phyloP scores from a whole-genome alignment of 257 asterid genomes.

The Solanum habrochaites region DNA sequence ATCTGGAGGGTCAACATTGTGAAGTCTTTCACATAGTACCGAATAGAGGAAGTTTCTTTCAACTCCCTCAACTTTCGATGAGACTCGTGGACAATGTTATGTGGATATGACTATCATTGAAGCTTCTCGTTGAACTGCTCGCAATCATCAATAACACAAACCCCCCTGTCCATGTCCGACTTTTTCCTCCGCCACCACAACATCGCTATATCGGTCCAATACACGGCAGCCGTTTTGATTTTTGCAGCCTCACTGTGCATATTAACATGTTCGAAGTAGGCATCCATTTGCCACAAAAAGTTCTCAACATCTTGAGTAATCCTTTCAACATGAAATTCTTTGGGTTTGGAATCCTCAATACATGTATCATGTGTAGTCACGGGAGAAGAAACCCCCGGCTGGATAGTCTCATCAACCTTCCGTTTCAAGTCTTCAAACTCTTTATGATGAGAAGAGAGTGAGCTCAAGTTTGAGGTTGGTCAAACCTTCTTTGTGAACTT shows the following conservation, averaged over 20 bases:
- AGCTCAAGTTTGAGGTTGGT: too few species aligned
- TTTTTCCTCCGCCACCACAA: background rate
- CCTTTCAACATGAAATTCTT: too few species aligned
- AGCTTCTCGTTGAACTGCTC: background rate
- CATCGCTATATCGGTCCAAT: background rate
- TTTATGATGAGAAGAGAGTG: too few species aligned
- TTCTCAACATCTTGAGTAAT: background rate
- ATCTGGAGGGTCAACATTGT: too few species aligned
- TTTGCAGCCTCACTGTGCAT: background rate
- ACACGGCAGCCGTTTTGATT: fast-evolving
- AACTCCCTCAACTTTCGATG: too few species aligned
- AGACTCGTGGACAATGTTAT: background rate
- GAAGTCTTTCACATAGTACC: too few species aligned
- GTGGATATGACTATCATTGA: background rate
- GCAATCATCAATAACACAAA: too few species aligned
- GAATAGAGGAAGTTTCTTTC: too few species aligned
- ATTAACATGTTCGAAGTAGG: background rate
- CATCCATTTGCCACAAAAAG: too few species aligned
- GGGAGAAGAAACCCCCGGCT: background rate
- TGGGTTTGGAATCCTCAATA: background rate
- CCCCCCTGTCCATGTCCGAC: background rate
- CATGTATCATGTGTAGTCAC: background rate
- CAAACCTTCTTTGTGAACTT: too few species aligned
- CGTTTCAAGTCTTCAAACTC: too few species aligned
- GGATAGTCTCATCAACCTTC: too few species aligned